Evolutionary conservation across 1,284 basidiomycete species (phyloP), one percentile per base, ranked within the genome.

Genomic region (Apiotrichum domesticum): DNA sequence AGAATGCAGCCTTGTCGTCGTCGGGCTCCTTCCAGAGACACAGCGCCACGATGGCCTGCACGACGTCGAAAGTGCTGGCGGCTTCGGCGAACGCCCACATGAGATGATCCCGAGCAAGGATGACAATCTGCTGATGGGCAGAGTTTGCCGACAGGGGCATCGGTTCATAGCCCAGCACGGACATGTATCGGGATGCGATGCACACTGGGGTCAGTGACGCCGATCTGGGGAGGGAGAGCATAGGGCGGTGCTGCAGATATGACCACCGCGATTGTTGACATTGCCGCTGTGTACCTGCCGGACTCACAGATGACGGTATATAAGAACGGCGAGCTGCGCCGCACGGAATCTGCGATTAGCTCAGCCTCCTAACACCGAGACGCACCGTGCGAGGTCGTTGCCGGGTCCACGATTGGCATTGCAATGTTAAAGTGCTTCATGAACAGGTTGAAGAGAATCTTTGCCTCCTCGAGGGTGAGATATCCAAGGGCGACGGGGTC

Each of bases 11-110:
- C 55, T 70, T 72, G 46, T 72, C 68, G 51, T 72, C 70, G 33
- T 72, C 68, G 4, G 70, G 67, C 52, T 72, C 70, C 49, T 72
- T 72, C 60, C 66, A 65, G 10, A 72, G 55, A 8, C 62, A 58
- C 15, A 72, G 51, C 3, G 68, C 55, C 4, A 61, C 57, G 46
- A 70, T 64, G 1, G 68, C 70, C 45, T 68, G 61, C 1, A 70
- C 63, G 7, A 68, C 63, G 33, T 70, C 65, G 21, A 72, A 56
- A 3, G 58, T 63, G 35, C 59, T 53, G 32, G 63, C 56, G 0
- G 67, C 70, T 46, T 70, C 65, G 10, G 66, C 67, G 48, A 68
- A 72, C 3, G 66, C 55, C 67, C 66, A 65, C 39, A 64, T 66
- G 51, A 70, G 59, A 42, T 70, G 68, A 42, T 69, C 63, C 13